Conservation (phyloP, 2,329 filamentous ascomycete genomes). For the Alternaria alternata region DNA sequence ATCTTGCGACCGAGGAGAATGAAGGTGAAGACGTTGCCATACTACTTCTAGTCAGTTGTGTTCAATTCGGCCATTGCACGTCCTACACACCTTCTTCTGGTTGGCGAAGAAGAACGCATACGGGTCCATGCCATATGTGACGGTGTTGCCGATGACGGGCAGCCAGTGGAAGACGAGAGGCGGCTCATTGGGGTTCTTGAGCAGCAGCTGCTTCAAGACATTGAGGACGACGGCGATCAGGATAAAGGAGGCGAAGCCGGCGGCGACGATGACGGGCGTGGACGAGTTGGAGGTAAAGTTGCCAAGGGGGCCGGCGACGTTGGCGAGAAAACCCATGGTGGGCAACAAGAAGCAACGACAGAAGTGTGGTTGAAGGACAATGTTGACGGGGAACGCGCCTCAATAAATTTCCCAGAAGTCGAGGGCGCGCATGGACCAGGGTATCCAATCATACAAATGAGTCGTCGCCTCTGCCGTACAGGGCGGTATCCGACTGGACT, state of each 20-base stretch:
- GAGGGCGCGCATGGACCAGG: slow-evolving; percentile 31
- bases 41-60: slow-evolving; percentile 59
- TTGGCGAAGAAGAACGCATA: slow-evolving; percentile 81
- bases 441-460: slow-evolving; percentile 8
- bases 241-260: slow-evolving; percentile 59
- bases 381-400: slow-evolving; percentile 26
- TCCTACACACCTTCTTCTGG: slow-evolving; percentile 71
- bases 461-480: slow-evolving; percentile 21
- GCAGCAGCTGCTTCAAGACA: slow-evolving; percentile 78
- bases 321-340: slow-evolving; percentile 62
- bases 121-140: slow-evolving; percentile 95
- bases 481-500: slow-evolving; percentile 20
- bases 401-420: slow-evolving; percentile 40
- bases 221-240: slow-evolving; percentile 74
- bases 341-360: slow-evolving; percentile 17
- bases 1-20: slow-evolving; percentile 88
- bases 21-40: slow-evolving; percentile 91
- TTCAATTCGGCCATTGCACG: slow-evolving; percentile 6
- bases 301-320: slow-evolving; percentile 59
- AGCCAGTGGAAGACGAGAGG: slow-evolving; percentile 72
- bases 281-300: slow-evolving; percentile 51
- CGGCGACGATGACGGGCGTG: slow-evolving; percentile 55
- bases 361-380: slow-evolving; percentile 12
- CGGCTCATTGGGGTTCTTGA: slow-evolving; percentile 76
- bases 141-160: slow-evolving; percentile 83